Evolutionary conservation across 176 grass and related monocot genomes (phyloP).

Genomic region (Phyllostachys edulis): DNA sequence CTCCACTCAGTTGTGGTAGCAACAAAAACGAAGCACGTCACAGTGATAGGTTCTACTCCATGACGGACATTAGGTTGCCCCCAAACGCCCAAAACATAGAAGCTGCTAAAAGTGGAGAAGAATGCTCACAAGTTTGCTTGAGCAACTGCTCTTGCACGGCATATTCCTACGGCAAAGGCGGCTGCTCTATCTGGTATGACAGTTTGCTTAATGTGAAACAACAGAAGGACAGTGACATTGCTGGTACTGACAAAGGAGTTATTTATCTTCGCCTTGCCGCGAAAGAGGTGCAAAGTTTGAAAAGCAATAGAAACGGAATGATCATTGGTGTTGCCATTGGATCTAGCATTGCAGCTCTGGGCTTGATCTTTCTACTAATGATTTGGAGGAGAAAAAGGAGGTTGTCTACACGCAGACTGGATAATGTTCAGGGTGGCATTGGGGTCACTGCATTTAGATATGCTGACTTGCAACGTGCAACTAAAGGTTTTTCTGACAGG

Average conservation of each 20-base stretch:
- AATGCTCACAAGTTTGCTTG: slow-evolving; percentile 39
- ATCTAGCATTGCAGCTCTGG: background rate
- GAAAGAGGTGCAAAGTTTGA: slow-evolving; percentile 29
- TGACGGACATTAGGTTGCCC: slow-evolving; percentile 24
- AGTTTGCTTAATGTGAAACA: slow-evolving; percentile 45
- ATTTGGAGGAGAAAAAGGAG: slow-evolving; percentile 1
- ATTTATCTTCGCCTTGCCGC: slow-evolving; percentile 54
- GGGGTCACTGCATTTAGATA: slow-evolving; percentile 43
- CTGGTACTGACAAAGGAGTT: background rate
- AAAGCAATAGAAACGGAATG: background rate
- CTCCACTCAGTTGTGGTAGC: slow-evolving; percentile 30
- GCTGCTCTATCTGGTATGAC: slow-evolving; percentile 36
- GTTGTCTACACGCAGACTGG: background rate
- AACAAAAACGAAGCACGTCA: background rate
- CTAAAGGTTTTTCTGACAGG: slow-evolving; percentile 56
- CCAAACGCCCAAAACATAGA: background rate
- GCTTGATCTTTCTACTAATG: slow-evolving; percentile 1
- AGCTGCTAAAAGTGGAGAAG: background rate
- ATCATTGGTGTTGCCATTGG: slow-evolving; percentile 9
- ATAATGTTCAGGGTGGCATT: slow-evolving; percentile 19
- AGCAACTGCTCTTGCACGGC: slow-evolving; percentile 50
- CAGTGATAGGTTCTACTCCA: slow-evolving; percentile 45
- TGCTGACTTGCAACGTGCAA: slow-evolving; percentile 42
- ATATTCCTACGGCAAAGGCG: slow-evolving; percentile 27
- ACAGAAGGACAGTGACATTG: background rate